Base-by-base conservation (phyloP, 805 yeast species). In the Pichia occidentalis region DNA sequence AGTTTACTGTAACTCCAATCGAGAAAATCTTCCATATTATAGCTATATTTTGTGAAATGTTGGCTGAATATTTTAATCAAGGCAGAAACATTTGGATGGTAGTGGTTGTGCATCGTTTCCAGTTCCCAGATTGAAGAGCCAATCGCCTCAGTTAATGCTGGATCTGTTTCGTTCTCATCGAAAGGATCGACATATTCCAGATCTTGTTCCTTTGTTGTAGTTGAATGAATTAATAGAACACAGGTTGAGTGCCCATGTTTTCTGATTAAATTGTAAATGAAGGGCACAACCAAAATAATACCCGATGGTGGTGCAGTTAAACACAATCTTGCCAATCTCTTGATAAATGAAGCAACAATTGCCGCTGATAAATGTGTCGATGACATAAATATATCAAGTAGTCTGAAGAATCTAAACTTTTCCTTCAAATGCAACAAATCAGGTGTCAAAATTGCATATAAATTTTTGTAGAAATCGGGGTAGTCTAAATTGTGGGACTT, bases 51-150 rank as follows among this genome's bases (percentile, higher is more conserved):
- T 54, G 80, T 75, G 64, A 87, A 90, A 3, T 96, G 96, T 60
- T 92, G 96, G 14, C 78, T 71, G 54, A 85, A 83, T 22, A 92
- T 84, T 55, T 77, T 80, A 13, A 96, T 96, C 50, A 92, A 67
- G 0, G 96, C 82, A 1, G 96, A 90, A 10, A 92, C 86, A 52
- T 92, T 92, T 12, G 97, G 97, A 62, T 92, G 97, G 55, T 87
- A 90, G 57, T 92, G 98, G 10, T 74, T 61, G 36, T 50, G 47
- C 65, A 80, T 75, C 0, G 95, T 70, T 42, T 83, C 85, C 40
- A 90, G 56, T 60, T 92, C 98, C 98, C 98, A 92, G 33, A 88
- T 60, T 0, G 97, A 88, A 1, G 95, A 84, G 7, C 73, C 79
- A 24, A 88, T 64, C 4, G 97, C 97, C 24, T 75, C 66, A 0